A percentile compares a stretch with the other conserved stretches of the same genome.
Evolutionary conservation across 208 protist species (phyloP).

Genomic region (Acanthamoeba royreba): DNA sequence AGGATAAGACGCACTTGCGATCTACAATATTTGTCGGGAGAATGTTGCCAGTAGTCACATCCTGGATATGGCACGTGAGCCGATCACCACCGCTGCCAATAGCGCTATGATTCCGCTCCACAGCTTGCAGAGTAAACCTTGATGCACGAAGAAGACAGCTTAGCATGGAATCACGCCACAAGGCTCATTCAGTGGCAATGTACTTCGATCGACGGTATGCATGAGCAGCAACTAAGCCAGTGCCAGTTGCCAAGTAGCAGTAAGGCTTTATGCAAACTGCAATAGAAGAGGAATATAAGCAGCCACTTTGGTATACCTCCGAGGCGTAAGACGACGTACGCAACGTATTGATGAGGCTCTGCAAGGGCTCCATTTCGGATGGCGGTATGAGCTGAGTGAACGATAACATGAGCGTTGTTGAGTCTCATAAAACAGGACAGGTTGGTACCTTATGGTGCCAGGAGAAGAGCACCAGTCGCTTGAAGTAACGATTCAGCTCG

Average conservation of each 20-base stretch:
- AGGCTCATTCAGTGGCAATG: no score
- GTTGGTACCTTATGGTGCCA: background rate
- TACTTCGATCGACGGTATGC: conserved; percentile 4
- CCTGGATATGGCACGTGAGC: background rate
- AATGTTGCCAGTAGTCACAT: background rate
- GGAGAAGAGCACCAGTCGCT: conserved; percentile 82
- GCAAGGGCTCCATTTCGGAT: conserved; percentile 74
- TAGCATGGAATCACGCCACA: no score
- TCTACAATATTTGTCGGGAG: background rate
- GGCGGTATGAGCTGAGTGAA: background rate
- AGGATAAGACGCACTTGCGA: background rate
- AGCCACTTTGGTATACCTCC: background rate
- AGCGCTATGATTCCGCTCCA: conserved; percentile 8
- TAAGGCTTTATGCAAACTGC: conserved; percentile 23
- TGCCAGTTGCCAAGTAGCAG: conserved; percentile 26
- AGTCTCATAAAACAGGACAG: background rate
- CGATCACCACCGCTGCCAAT: conserved; percentile 39
- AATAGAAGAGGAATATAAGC: background rate
- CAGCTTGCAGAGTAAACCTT: conserved; percentile 22
- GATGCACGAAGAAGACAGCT: no score
- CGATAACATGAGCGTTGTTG: background rate
- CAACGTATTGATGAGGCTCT: conserved; percentile 63
- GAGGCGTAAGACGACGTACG: background rate
- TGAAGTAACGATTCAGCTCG: conserved; percentile 19
- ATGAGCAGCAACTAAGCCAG: conserved; percentile 26